phyloP scores from a whole-genome alignment of 2,329 filamentous ascomycete species.

The Westerdykella aurantiaca region DNA sequence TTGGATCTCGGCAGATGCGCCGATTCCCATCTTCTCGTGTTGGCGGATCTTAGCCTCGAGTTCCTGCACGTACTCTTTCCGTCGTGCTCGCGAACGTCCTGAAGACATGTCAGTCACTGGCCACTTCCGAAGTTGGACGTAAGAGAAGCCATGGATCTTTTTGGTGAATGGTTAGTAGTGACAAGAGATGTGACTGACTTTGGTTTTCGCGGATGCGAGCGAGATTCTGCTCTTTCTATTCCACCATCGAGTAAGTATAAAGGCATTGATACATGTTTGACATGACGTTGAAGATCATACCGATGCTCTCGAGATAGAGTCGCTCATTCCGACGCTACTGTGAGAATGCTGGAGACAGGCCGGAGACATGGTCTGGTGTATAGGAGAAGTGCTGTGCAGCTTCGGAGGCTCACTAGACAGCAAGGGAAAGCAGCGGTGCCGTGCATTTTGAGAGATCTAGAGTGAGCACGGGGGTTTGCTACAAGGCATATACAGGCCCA shows the following conservation, averaged over 20 bases:
- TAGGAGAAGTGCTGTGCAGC: too few species aligned
- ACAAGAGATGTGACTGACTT: conserved; percentile 26
- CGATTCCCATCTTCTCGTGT: conserved; percentile 60
- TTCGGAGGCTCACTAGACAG: not conserved
- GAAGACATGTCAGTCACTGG: not conserved
- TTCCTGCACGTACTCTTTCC: conserved; percentile 67
- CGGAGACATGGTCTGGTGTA: too few species aligned
- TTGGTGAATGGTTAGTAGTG: not conserved
- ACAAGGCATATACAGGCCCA: too few species aligned
- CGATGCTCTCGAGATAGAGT: conserved; percentile 7
- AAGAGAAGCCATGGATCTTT: too few species aligned
- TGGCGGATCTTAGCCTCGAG: conserved; percentile 59
- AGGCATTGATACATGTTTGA: conserved; percentile 4
- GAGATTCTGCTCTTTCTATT: conserved; percentile 38
- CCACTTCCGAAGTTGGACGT: too few species aligned
- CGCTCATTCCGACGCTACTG: too few species aligned
- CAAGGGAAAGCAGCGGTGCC: conserved; percentile 7
- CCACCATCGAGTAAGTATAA: not conserved
- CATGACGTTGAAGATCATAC: conserved; percentile 7
- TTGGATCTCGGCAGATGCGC: conserved; percentile 67
- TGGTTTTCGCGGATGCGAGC: conserved; percentile 71
- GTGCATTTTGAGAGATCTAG: not conserved
- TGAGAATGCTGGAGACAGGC: too few species aligned
- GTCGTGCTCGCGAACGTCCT: conserved; percentile 64
- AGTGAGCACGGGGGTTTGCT: too few species aligned